Percentiles rank a stretch among this genome's conserved stretches.
These are phyloP conservation scores for Leccinum proximum DNA, from an alignment of 1,284 basidiomycete genomes.

Conservation along the genomic window DNA sequence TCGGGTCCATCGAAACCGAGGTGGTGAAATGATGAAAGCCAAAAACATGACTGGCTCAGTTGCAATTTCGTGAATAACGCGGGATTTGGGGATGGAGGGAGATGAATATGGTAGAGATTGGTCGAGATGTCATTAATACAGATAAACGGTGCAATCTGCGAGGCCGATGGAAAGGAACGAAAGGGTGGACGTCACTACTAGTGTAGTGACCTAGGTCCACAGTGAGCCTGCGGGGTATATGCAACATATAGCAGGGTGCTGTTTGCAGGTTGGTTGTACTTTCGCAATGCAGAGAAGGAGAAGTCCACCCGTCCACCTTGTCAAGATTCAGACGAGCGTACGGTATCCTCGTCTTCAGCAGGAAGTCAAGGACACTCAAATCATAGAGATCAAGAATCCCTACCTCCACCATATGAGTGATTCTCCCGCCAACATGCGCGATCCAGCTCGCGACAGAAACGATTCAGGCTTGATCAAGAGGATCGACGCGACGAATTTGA, in stretches of 20 bases:
- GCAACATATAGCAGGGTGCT: conserved; percentile 57
- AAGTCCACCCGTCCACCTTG: conserved; percentile 60
- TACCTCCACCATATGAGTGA: conserved; percentile 80
- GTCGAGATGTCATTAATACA: conserved; percentile 83
- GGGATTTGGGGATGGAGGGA: conserved; percentile 76
- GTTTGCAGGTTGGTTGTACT: conserved; percentile 73
- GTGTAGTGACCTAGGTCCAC: conserved; percentile 65
- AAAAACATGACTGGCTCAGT: conserved; percentile 91
- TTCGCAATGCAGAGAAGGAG: conserved; percentile 74
- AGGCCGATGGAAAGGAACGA: conserved; percentile 90
- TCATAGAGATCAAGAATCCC: conserved; percentile 69
- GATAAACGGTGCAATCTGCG: conserved; percentile 89
- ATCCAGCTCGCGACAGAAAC: conserved; percentile 71
- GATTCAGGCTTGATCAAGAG: conserved; percentile 69
- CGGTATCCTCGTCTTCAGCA: conserved; percentile 72
- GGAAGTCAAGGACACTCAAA: conserved; percentile 58
- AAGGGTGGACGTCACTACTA: conserved; percentile 80
- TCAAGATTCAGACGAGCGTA: conserved; percentile 79
- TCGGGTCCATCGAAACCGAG: conserved; percentile 26
- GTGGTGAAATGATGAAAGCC: conserved; percentile 73
- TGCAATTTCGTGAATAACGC: conserved; percentile 74
- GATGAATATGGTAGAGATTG: conserved; percentile 78
- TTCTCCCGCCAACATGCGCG: conserved; percentile 72
- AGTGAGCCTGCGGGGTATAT: conserved; percentile 2
- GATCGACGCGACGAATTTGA: conserved; percentile 69